Base-by-base conservation (phyloP, 2,329 filamentous ascomycete species). In the Hypoxylon sp. region DNA sequence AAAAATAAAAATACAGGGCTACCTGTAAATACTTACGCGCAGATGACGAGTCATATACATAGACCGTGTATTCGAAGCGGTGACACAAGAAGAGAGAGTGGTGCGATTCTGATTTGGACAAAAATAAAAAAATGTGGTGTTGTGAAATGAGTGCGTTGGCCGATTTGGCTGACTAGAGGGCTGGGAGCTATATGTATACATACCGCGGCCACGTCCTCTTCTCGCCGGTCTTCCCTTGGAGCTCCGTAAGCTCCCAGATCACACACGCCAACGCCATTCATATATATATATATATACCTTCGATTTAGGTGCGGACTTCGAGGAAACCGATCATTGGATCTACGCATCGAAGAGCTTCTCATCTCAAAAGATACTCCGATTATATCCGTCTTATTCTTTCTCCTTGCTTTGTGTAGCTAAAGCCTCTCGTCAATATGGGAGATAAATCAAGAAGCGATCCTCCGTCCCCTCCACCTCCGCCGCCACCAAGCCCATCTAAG, bases 361-460 rank as follows among this genome's bases (percentile, higher is more conserved):
- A 42, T 19, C 39, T 59, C 44, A 39, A 39, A 39, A 29, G 11
- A 11, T 22, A 24, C 22, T 37, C 22, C 17, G 31, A 14, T 22
- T 35, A 22, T 9, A 19, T 29, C 11, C 22, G 24, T 44, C 48
- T 62, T 42, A 50, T 29, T 44, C 53, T 54, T 57, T 11, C 19
- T 42, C 35, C 35, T 35, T 42, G 22, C 48, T 31, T n/a, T 47
- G 26, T 4, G 26, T 31, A 35, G 48, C 24, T 14, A 55, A 55
- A 39, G 39, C 42, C 52, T 51, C 42, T 37, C 31, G 42, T 22
- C 39, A 35, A 53, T 24, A 65, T 65, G 63, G 62, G 39, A 57
- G 55, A 75, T 35, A 78, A 75, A 71, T 80, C 79, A 19, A 77
- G 78, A 73, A 78, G 75, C 53, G 78, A 80, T 58, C 79, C 81